Evolutionary conservation across 345 rosid species (phyloP).

Genomic region (Eucalyptus guilfoylei): DNA sequence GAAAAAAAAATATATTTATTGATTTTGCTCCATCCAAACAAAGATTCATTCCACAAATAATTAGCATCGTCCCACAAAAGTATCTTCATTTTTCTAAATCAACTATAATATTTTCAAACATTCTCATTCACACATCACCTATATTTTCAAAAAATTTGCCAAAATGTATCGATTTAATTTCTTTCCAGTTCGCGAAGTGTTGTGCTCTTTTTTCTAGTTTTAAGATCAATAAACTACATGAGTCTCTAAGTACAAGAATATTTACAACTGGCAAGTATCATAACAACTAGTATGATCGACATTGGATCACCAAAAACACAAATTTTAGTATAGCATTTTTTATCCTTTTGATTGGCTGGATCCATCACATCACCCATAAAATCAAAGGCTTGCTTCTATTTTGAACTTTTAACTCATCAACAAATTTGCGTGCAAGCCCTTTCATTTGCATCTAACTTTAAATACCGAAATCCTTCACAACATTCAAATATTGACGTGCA

Average conservation of each 20-base stretch:
- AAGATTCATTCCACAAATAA: background rate
- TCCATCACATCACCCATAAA: background rate
- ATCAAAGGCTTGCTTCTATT: rapidly evolving
- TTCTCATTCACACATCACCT: background rate
- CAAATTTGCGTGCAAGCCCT: background rate
- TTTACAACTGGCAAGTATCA: background rate
- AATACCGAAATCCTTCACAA: background rate
- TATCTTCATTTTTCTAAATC: background rate
- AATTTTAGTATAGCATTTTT: background rate
- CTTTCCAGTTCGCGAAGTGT: background rate
- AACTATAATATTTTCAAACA: too few species aligned
- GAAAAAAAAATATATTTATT: background rate
- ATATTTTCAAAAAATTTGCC: too few species aligned
- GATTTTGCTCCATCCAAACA: background rate
- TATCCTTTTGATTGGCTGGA: rapidly evolving
- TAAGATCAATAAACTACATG: too few species aligned
- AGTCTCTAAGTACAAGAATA: background rate
- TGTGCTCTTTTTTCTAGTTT: background rate
- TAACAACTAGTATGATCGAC: rapidly evolving
- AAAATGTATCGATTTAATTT: too few species aligned
- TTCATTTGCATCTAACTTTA: rapidly evolving
- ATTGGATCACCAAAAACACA: background rate
- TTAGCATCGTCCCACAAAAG: background rate
- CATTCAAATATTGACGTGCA: background rate
- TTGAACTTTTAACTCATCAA: background rate